Evolutionary conservation across 768 basidiomycete species (phyloP), one percentile per base, ranked within the genome.

Genomic region (Pulveroboletus sp.): DNA sequence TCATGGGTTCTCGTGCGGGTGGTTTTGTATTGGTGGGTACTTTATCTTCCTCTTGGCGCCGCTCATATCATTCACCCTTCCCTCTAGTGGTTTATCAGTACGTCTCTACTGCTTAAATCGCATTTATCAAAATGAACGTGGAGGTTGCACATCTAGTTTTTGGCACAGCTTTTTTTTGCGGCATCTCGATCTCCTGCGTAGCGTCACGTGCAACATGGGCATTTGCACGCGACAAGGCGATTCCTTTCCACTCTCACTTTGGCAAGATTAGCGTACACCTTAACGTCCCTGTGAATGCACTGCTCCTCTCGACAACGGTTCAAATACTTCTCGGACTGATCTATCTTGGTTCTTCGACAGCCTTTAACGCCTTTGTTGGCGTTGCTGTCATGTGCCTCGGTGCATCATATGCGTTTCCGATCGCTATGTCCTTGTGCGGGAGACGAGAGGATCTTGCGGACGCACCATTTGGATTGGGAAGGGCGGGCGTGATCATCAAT

Each of bases 131-230:
- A 19, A 19, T 36, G 25, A 3, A 33, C 25, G 17, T 29, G 27
- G 17, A 40, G 4, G 0, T 5, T 1, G 2, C 14, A 6, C 25
- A 45, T 33, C 33, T 47, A 72, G 81, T 84, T 52, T 79, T 82
- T 45, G 77, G 75, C 13, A 68, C 77, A 40, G 74, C 73, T 8
- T 65, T 82, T 50, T 84, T 85, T 67, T 85, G 84, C 45, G 75
- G 79, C 33, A 79, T 85, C 47, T 84, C 84, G 16, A 80, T 81
- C 53, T 77, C 78, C 34, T 83, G 79, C 44, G 83, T 82, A 9
- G 79, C 84, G 29, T 85, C 83, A 13, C 78, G 84, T 13, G 78
- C 80, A 23, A 84, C 84, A 2, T 86, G 84, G 85, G 79, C 80
- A 39, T 86, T 87, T 61, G 79, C 83, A 0, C 75, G 85, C 3